phyloP scores from a whole-genome alignment of 2,329 filamentous ascomycete genomes.

The Tolypocladium guangdongense region DNA sequence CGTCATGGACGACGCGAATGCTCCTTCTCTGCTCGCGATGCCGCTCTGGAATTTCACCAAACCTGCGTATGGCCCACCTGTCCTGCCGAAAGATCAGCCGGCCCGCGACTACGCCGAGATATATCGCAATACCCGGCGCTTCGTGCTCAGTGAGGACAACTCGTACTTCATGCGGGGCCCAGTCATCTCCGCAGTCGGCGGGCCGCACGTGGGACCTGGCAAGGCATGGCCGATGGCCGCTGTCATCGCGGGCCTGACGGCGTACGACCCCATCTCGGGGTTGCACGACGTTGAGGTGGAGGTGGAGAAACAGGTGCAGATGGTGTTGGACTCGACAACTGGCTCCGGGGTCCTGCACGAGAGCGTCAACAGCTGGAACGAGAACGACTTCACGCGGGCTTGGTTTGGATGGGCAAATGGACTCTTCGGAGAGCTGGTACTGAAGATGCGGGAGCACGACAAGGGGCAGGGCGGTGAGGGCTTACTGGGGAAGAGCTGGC shows the following conservation, averaged over 20 bases:
- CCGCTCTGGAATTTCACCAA: neutral
- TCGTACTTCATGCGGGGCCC: neutral
- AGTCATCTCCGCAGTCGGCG: neutral
- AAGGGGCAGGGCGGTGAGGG: neutral
- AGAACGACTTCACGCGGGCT: neutral
- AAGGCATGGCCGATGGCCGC: neutral
- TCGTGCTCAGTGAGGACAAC: neutral
- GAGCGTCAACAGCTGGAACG: neutral
- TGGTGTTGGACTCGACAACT: neutral
- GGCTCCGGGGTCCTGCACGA: neutral
- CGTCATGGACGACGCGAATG: neutral
- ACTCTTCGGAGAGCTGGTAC: neutral
- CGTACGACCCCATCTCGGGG: neutral
- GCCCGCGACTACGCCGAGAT: neutral
- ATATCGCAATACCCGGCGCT: neutral
- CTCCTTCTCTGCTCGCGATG: neutral
- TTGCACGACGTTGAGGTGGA: neutral
- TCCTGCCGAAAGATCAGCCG: too few relatives aligned
- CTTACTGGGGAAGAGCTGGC: neutral
- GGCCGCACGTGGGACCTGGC: neutral
- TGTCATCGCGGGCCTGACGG: neutral
- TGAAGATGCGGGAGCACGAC: neutral
- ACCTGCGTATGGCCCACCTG: neutral
- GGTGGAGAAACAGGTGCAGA: neutral
- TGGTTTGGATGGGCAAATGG: slow-evolving; percentile 1